These are phyloP conservation scores for Heimioporus sp. DNA, from an alignment of 768 basidiomycete genomes.

Conservation along the genomic window DNA sequence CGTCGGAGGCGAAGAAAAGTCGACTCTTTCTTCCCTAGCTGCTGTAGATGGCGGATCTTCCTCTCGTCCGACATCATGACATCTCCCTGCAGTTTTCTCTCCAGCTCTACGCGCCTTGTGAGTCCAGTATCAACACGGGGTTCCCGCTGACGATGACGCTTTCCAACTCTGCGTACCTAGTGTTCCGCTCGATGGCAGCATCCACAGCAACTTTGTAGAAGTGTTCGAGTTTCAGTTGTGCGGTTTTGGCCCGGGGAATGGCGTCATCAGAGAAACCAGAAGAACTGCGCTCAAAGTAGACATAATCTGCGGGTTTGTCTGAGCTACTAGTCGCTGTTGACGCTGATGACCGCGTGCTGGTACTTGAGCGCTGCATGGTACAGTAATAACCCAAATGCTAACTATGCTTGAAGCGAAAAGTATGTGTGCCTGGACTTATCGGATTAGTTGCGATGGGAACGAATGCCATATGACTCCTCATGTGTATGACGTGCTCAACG, in stretches of 20 bases:
- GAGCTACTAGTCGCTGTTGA: constrained; percentile 21
- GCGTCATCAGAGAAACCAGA: constrained; percentile 78
- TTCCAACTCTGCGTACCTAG: constrained; percentile 53
- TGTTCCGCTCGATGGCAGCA: constrained; percentile 90
- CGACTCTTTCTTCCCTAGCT: constrained; percentile 85
- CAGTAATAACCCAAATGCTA: neutral
- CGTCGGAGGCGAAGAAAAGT: constrained; percentile 84
- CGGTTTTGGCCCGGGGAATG: constrained; percentile 80
- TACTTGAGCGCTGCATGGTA: constrained; percentile 32
- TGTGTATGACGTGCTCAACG: too few relatives aligned
- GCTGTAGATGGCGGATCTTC: constrained; percentile 78
- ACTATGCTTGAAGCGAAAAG: neutral
- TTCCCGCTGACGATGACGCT: neutral
- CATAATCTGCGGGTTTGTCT: constrained; percentile 65
- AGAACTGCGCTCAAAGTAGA: constrained; percentile 86
- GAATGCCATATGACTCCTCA: neutral
- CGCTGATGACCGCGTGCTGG: constrained; percentile 26
- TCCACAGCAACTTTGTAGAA: constrained; percentile 98
- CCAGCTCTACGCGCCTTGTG: constrained; percentile 80
- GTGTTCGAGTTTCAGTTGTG: constrained; percentile 94
- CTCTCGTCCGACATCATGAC: constrained; percentile 74
- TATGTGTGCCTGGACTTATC: neutral
- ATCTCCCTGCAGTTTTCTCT: constrained; percentile 74
- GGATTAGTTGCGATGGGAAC: constrained; percentile 20
- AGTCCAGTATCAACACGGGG: constrained; percentile 4